Percentiles rank a stretch among this genome's conserved stretches.
phyloP scores from a whole-genome alignment of 331 rosid genomes.

The Prunus yedoensis region DNA sequence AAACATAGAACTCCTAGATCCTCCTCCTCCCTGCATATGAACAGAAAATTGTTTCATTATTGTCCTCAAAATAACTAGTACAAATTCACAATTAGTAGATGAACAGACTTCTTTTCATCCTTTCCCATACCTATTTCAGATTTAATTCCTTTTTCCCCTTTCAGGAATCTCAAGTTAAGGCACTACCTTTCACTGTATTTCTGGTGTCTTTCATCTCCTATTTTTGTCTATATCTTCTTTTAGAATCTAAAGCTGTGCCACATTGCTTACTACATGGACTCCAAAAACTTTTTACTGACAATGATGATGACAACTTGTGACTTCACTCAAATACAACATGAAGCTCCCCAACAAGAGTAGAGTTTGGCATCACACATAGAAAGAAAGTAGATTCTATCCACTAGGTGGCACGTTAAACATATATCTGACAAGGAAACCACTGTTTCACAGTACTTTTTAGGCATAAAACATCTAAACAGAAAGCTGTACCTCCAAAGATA shows the following conservation, averaged over 20 bases:
- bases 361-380: neutral
- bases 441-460: neutral
- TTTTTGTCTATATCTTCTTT: neutral
- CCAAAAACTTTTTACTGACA: neutral
- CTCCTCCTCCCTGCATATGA: constrained; percentile 65
- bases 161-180: neutral
- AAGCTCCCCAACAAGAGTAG: neutral
- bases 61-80: constrained; percentile 11
- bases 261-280: neutral
- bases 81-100: neutral
- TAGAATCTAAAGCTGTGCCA: neutral
- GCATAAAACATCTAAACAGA: neutral
- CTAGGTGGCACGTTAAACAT: neutral
- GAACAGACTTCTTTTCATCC: neutral
- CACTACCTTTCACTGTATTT: neutral
- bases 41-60: constrained; percentile 5
- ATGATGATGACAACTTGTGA: neutral
- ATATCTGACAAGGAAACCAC: neutral
- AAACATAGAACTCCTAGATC: constrained; percentile 64
- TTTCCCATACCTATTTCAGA: neutral
- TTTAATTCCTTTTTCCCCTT: neutral
- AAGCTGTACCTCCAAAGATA: constrained; percentile 52
- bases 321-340: constrained; percentile 8
- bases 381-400: neutral
- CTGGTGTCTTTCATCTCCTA: neutral